These are phyloP conservation scores for Fusarium subtropicale DNA, from an alignment of 2,329 filamentous ascomycete species.

Conservation along the genomic window DNA sequence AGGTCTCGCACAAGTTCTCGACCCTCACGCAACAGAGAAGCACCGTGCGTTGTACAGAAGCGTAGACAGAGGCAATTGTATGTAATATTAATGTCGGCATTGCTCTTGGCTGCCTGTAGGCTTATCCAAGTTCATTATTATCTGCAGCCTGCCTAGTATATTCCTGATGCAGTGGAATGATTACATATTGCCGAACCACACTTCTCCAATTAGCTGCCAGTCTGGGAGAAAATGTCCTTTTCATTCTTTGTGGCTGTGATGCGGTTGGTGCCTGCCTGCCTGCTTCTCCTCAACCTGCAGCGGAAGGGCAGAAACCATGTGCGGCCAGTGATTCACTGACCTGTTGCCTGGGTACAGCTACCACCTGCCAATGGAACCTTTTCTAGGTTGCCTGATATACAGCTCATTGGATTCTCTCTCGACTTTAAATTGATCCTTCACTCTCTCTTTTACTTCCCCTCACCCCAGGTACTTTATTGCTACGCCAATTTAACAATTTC, in stretches of 20 bases:
- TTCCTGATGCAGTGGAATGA: conserved; percentile 19
- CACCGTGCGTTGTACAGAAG: background rate
- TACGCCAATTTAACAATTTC: background rate
- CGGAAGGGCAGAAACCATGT: background rate
- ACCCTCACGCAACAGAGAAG: background rate
- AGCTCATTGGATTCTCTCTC: background rate
- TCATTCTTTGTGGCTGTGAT: conserved; percentile 15
- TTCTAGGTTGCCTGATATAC: background rate
- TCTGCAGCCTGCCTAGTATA: conserved; percentile 10
- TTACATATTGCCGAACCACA: conserved; percentile 4
- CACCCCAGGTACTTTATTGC: background rate
- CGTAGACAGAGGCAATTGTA: background rate
- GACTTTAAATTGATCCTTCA: background rate
- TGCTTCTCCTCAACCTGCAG: conserved; percentile 8
- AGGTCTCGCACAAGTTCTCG: background rate
- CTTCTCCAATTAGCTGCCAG: conserved; percentile 9
- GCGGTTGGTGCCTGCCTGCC: conserved; percentile 18
- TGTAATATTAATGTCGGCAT: background rate
- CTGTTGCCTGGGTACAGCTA: background rate
- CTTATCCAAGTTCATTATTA: conserved; percentile 1
- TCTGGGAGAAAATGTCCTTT: background rate
- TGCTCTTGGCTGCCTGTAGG: conserved; percentile 14
- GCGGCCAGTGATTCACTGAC: conserved; percentile 15
- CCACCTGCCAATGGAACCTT: background rate
- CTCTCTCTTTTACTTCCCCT: background rate